Conservation (phyloP, 805 yeast genomes). For the Yarrowia porcina region DNA sequence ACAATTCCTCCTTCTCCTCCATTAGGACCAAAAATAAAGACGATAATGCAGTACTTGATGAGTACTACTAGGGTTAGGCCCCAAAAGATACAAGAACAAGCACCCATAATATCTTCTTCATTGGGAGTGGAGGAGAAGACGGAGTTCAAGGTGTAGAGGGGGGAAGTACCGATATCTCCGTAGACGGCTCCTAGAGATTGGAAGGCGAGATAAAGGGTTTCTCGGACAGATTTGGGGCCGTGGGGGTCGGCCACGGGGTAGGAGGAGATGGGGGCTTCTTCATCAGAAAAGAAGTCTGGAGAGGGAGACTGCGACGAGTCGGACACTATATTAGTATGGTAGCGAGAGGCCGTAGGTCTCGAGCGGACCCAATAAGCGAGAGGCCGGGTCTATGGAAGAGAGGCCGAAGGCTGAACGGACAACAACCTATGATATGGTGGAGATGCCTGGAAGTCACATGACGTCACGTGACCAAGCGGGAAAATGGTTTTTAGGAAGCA, state of each 20-base stretch:
- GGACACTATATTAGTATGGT: neutral
- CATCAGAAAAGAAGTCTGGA: neutral
- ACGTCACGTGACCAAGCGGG: no score
- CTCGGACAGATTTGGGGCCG: neutral
- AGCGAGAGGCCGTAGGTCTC: no score
- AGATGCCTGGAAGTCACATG: no score
- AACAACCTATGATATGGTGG: no score
- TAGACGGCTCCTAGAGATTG: conserved; percentile 58
- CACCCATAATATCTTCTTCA: conserved; percentile 2
- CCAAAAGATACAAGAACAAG: conserved; percentile 45
- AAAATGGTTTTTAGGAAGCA: no score
- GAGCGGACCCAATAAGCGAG: no score
- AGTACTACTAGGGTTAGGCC: conserved; percentile 52
- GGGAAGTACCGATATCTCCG: conserved; percentile 38
- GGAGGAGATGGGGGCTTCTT: neutral
- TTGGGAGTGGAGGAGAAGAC: neutral
- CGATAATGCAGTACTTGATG: conserved; percentile 50
- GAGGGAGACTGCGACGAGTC: neutral
- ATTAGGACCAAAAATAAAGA: conserved; percentile 51
- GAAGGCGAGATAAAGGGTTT: conserved; percentile 37
- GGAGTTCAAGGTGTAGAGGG: conserved; percentile 15
- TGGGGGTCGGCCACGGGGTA: conserved; percentile 3
- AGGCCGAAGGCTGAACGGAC: no score
- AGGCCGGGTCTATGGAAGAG: no score
- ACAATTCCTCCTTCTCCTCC: conserved; percentile 63